These are phyloP conservation scores for Trichoderma sp. DNA, from an alignment of 2,329 filamentous ascomycete species.

Conservation along the genomic window DNA sequence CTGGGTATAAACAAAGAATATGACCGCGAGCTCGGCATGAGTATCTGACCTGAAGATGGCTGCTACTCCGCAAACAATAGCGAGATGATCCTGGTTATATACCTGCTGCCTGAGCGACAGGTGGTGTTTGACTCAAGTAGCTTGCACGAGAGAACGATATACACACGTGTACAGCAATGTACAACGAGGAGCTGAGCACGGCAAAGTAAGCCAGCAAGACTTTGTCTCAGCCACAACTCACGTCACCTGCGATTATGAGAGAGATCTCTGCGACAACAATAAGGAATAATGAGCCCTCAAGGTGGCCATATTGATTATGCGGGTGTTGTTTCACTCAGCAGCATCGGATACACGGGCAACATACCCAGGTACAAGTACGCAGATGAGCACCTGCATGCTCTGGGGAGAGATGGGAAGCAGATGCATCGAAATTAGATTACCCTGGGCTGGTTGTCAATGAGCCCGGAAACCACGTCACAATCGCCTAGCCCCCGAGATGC, in stretches of 20 bases:
- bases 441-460: not conserved
- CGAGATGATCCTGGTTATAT: not conserved
- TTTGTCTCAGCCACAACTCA: conserved; percentile 10
- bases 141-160: not conserved
- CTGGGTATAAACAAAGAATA: not conserved
- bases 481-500: not conserved
- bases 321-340: not conserved
- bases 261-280: not conserved
- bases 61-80: not conserved
- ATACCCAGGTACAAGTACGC: not conserved
- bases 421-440: not conserved
- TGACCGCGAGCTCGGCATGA: not conserved
- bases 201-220: not conserved
- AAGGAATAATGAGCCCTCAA: not conserved
- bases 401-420: not conserved
- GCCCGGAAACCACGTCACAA: not conserved
- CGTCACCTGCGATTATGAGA: not conserved
- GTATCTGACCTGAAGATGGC: conserved; percentile 31
- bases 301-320: not conserved
- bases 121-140: not conserved
- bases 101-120: not conserved
- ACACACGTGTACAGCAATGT: not conserved
- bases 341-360: not conserved
- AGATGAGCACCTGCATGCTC: not conserved
- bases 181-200: not conserved